A percentile compares a stretch with the other conserved stretches of the same genome.
These are phyloP conservation scores for Globisporangium echinulatum DNA, from an alignment of 352 stramenopile genomes.

Conservation along the genomic window DNA sequence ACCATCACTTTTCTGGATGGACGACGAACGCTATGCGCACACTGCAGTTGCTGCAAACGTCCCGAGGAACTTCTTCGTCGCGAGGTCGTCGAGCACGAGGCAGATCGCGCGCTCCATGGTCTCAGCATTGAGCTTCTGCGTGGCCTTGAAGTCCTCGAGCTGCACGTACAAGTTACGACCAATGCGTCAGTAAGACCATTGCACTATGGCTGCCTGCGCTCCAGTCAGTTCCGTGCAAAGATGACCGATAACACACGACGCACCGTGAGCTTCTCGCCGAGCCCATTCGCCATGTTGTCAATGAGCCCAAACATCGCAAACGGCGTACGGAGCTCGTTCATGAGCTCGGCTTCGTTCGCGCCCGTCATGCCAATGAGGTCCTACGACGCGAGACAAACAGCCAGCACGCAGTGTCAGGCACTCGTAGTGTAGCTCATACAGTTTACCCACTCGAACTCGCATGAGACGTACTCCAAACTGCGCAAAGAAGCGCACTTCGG, in stretches of 20 bases:
- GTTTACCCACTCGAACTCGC: no score
- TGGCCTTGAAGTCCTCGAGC: slow-evolving; percentile 71
- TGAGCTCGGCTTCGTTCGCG: slow-evolving; percentile 80
- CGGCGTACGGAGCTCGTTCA: slow-evolving; percentile 75
- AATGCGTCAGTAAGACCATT: neutral
- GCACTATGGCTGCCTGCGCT: no score
- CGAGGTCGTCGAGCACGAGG: slow-evolving; percentile 50
- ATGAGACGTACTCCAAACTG: slow-evolving; percentile 50
- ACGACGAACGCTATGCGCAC: neutral
- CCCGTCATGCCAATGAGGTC: slow-evolving; percentile 88
- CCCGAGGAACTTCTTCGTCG: slow-evolving; percentile 22
- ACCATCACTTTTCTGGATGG: neutral
- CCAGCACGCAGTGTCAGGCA: neutral
- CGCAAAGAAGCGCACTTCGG: slow-evolving; percentile 85
- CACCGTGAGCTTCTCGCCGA: slow-evolving; percentile 72
- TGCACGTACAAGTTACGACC: neutral
- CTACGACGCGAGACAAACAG: slow-evolving; percentile 5
- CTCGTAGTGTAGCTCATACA: no score
- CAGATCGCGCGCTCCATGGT: slow-evolving; percentile 62
- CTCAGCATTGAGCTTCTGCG: slow-evolving; percentile 68
- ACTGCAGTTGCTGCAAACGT: slow-evolving; percentile 12
- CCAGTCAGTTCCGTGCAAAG: neutral
- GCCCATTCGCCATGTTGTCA: slow-evolving; percentile 85
- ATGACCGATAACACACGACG: neutral
- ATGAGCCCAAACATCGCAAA: slow-evolving; percentile 87